Evolutionary conservation across 1,139 yeast genomes (phyloP), one percentile per base, ranked within the genome.

Genomic region (Blastobotrys petasosporus): DNA sequence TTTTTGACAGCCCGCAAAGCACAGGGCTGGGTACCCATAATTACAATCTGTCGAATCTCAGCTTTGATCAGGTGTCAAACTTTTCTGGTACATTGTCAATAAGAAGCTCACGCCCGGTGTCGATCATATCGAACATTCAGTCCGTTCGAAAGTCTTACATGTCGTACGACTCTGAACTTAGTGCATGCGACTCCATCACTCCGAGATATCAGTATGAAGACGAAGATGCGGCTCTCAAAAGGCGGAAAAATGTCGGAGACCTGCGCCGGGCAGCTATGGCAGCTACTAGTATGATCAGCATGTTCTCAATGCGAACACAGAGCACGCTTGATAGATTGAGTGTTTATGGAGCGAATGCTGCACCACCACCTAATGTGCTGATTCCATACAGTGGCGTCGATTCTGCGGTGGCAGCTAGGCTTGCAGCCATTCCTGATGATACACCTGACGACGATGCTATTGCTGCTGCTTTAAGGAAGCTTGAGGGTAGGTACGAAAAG

Each of bases 381-480:
- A 33, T 31, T 15, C 34, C 48, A 12, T 36, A 30, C 34, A 48
- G 55, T 6, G 62, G 57, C 2, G 55, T 58, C 4, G 58, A 56
- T 36, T 48, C 55, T 2, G 55, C 54, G 10, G 42, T 52, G 20
- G 61, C 60, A 13, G 60, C 60, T 2, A 53, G 54, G 37, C 47
- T 58, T 33, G 60, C 59, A 1, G 53, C 58, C 2, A 80, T 87
- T 41, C 90, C 95, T 0, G 95, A 87, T 60, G 90, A 82, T 49
- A 70, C 82, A 0, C 69, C 76, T 39, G 77, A 74, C 34, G 81
- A 77, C 28, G 80, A 80, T 61, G 96, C 95, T 0, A 71, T 88
- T n/a, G 76, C 74, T 47, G 77, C 79, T 45, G 92, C 97, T 0
- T 69, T 88, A 51, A 71, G 73, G 61, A 86, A 85, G 62, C 68